Evolutionary conservation across 768 basidiomycete species (phyloP), one percentile per base, ranked within the genome.

Genomic region (Pleurotus tuoliensis): DNA sequence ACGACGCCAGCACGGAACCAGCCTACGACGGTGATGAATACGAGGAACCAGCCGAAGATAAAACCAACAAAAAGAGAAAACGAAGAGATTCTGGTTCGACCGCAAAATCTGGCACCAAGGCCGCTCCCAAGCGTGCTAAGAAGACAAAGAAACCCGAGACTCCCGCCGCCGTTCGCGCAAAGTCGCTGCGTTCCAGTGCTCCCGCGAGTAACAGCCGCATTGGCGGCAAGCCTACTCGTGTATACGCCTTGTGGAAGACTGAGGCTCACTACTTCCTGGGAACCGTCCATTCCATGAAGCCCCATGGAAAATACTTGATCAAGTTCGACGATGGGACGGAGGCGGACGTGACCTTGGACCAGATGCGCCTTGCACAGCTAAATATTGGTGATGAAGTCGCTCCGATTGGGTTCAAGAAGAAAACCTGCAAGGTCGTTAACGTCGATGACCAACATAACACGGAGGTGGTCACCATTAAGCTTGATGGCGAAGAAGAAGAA

Each of bases 201-300:
- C 67, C 73, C 16, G 63, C 63, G 8, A 66, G 64, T 24, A 56
- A 59, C 16, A 67, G 56, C 55, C 61, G 61, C 39, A 52, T 58
- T 30, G 27, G 50, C 24, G 58, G 63, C 5, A 41, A 39, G 20
- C 72, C 79, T 18, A 86, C 84, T 11, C 81, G 82, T 4, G 85
- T 91, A n/a, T 84, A 88, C 61, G 88, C 86, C 7, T 64, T 86
- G 9, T 90, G 87, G 88, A 80, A 74, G 59, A 68, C 71, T 45
- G 82, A 83, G 48, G 78, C 76, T 3, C 76, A 77, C 61, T 92
- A 77, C 69, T 88, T 84, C 64, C 68, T 82, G 15, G 91, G 88
- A 13, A 74, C 69, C 37, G 76, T 88, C 24, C 64, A 82, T 53
- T 71, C 74, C 15, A 60, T 66, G 50, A 56, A 60, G 20, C 62